phyloP scores from a whole-genome alignment of 495 filamentous ascomycete species.

The Aspergillus panamensis region DNA sequence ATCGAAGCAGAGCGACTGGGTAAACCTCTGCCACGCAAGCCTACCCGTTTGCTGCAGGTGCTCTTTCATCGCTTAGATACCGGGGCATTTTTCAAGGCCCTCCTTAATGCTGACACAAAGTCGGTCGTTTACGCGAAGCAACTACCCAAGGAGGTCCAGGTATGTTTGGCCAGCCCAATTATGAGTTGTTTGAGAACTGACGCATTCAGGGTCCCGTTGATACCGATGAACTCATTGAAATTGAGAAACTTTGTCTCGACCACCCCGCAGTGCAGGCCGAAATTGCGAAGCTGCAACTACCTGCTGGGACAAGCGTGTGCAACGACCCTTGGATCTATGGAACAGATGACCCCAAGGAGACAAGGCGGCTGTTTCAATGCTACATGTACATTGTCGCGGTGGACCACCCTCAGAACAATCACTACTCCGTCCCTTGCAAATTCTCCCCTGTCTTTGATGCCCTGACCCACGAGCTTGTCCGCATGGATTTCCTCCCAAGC shows the following conservation, averaged over 20 bases:
- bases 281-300: conserved; percentile 42
- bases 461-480: conserved; percentile 57
- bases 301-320: conserved; percentile 38
- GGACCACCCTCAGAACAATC: conserved; percentile 53
- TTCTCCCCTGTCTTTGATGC: conserved; percentile 76
- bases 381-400: conserved; percentile 43
- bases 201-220: conserved; percentile 34
- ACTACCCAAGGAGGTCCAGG: conserved; percentile 39
- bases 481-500: conserved; percentile 48
- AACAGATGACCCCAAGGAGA: conserved; percentile 34
- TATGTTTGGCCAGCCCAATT: conserved; percentile 8
- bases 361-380: conserved; percentile 42
- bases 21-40: conserved; percentile 30
- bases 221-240: conserved; percentile 41
- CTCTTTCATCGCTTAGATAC: conserved; percentile 40
- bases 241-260: conserved; percentile 37
- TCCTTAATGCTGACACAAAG: conserved; percentile 35
- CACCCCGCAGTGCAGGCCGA: conserved; percentile 44
- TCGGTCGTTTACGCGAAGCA: conserved; percentile 37
- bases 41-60: conserved; percentile 38
- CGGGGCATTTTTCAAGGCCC: conserved; percentile 38
- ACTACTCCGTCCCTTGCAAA: conserved; percentile 74
- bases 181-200: not conserved
- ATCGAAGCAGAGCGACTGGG: conserved; percentile 39
- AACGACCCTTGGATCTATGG: conserved; percentile 49